These are phyloP conservation scores for Alternaria postmessia DNA, from an alignment of 2,329 filamentous ascomycete genomes.

Conservation along the genomic window DNA sequence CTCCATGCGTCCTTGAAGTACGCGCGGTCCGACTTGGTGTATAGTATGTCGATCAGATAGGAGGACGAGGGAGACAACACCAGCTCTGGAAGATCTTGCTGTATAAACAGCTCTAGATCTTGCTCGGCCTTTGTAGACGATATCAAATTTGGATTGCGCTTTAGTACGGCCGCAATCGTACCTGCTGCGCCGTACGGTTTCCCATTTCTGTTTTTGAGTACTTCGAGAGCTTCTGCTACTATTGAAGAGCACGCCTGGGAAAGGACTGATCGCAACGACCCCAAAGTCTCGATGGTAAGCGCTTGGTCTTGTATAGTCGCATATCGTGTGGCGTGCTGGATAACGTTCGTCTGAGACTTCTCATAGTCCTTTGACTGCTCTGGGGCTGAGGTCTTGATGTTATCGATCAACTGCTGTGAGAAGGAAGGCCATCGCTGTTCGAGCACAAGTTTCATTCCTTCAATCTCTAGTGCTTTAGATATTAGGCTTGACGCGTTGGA, in stretches of 20 bases:
- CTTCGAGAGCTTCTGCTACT: constrained; percentile 58
- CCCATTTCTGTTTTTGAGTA: constrained; percentile 64
- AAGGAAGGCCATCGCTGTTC: constrained; percentile 69
- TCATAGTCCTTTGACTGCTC: constrained; percentile 82
- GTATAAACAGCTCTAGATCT: constrained; percentile 57
- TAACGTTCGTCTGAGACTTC: constrained; percentile 74
- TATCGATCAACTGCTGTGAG: constrained; percentile 68
- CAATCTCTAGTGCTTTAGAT: constrained; percentile 52
- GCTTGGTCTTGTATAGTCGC: constrained; percentile 61
- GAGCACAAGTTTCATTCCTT: constrained; percentile 59
- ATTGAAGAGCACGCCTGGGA: constrained; percentile 53
- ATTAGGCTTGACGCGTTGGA: constrained; percentile 51
- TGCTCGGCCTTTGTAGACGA: constrained; percentile 55
- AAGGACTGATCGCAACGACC: constrained; percentile 26
- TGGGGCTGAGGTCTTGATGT: constrained; percentile 77
- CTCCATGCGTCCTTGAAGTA: constrained; percentile 45
- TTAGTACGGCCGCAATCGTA: constrained; percentile 63
- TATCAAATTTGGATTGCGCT: constrained; percentile 54
- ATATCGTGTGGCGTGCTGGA: constrained; percentile 70
- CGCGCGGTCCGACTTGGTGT: constrained; percentile 52
- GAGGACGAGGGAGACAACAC: constrained; percentile 73
- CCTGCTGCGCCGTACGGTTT: constrained; percentile 72
- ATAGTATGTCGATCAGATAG: constrained; percentile 71
- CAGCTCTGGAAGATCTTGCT: constrained; percentile 65
- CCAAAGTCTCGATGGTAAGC: constrained; percentile 15